Percentiles rank a stretch among this genome's conserved stretches.
These are phyloP conservation scores for Fermentozyma sake DNA, from an alignment of 1,139 yeast species.

Conservation along the genomic window DNA sequence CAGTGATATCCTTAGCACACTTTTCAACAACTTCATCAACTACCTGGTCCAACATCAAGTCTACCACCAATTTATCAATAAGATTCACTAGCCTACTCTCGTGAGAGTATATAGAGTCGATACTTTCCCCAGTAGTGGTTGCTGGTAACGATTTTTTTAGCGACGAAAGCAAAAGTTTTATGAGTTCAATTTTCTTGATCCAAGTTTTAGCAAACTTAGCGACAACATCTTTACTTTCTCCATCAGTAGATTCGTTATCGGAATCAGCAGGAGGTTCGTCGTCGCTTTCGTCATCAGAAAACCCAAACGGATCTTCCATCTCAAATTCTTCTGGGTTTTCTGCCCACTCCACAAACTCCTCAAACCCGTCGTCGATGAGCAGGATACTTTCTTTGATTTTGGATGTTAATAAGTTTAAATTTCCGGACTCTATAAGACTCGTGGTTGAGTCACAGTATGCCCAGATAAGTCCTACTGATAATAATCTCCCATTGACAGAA, in stretches of 20 bases:
- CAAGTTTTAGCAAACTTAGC: conserved; percentile 41
- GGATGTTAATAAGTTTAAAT: conserved; percentile 44
- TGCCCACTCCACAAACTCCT: conserved; percentile 64
- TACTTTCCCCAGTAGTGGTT: conserved; percentile 26
- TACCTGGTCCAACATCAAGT: conserved; percentile 41
- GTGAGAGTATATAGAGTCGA: conserved; percentile 31
- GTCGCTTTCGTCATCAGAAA: conserved; percentile 23
- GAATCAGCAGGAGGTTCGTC: conserved; percentile 17
- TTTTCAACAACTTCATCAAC: conserved; percentile 26
- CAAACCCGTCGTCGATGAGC: conserved; percentile 58
- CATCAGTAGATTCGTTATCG: conserved; percentile 19
- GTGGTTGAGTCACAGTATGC: conserved; percentile 47
- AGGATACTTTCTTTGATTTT: conserved; percentile 43
- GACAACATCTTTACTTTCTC: too few relatives aligned
- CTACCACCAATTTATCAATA: conserved; percentile 46
- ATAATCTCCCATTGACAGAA: conserved; percentile 33
- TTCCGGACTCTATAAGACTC: conserved; percentile 41
- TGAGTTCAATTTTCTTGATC: conserved; percentile 49
- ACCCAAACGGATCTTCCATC: conserved; percentile 43
- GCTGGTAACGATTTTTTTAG: conserved; percentile 52
- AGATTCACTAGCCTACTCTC: conserved; percentile 29
- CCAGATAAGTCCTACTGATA: conserved; percentile 66
- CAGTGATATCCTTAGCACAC: conserved; percentile 22
- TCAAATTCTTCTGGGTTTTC: conserved; percentile 49
- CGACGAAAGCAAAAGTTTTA: conserved; percentile 52